These are phyloP conservation scores for Scheffersomyces coipomensis DNA, from an alignment of 805 yeast genomes.

Conservation along the genomic window DNA sequence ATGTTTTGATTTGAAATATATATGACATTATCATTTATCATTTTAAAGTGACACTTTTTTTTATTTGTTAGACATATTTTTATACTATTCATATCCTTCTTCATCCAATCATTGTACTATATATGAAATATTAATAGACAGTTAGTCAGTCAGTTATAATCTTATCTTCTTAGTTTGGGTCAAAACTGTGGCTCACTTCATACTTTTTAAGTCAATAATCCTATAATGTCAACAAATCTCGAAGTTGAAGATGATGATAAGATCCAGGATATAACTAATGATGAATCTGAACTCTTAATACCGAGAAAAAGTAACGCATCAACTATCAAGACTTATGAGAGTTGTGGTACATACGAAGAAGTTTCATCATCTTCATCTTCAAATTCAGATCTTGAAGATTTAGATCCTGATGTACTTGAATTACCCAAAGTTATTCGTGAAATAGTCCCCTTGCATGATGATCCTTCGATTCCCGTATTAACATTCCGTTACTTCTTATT, in stretches of 20 bases:
- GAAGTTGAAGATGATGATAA: background rate
- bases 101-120: too few relatives aligned
- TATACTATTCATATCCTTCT: too few relatives aligned
- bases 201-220: too few relatives aligned
- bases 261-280: background rate
- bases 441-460: slow-evolving; percentile 37
- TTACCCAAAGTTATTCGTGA: slow-evolving; percentile 33
- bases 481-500: slow-evolving; percentile 36
- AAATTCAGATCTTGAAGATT: slow-evolving; percentile 1
- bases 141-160: too few relatives aligned
- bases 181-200: too few relatives aligned
- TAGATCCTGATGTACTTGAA: slow-evolving; percentile 19
- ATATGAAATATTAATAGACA: too few relatives aligned
- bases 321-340: background rate
- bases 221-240: too few relatives aligned
- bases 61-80: too few relatives aligned
- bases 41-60: too few relatives aligned
- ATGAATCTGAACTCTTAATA: background rate
- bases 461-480: slow-evolving; percentile 34
- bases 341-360: background rate
- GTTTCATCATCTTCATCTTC: background rate
- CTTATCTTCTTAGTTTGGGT: too few relatives aligned
- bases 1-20: too few relatives aligned
- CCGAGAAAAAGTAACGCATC: background rate
- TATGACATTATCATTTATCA: too few relatives aligned